Evolutionary conservation across 1,139 yeast genomes (phyloP).

Genomic region (Protomyces arabidopsidicola): DNA sequence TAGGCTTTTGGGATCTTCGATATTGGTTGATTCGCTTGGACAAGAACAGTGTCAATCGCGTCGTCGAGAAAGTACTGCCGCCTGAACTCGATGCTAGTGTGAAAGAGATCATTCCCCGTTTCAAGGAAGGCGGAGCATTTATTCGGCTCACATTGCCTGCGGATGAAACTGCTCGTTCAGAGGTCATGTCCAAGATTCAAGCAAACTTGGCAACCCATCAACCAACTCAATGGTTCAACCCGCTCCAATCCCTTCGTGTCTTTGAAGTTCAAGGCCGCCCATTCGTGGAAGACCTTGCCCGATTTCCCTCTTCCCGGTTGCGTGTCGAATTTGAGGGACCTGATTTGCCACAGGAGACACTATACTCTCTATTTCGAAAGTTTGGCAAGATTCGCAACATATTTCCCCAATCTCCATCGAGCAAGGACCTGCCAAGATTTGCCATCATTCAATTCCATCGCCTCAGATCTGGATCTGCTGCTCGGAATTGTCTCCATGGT

Average conservation of each 20-base stretch:
- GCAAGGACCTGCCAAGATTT: constrained; percentile 45
- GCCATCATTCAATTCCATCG: constrained; percentile 55
- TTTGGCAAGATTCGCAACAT: constrained; percentile 82
- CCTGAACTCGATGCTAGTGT: constrained; percentile 45
- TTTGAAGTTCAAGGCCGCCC: constrained; percentile 85
- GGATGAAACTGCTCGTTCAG: constrained; percentile 16
- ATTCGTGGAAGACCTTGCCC: constrained; percentile 82
- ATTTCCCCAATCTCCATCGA: constrained; percentile 48
- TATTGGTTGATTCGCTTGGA: constrained; percentile 42
- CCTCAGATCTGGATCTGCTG: constrained; percentile 69
- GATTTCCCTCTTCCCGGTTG: constrained; percentile 63
- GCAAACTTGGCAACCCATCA: constrained; percentile 31
- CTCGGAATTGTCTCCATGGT: constrained; percentile 89
- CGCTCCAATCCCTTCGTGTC: constrained; percentile 48
- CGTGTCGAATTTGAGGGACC: constrained; percentile 60
- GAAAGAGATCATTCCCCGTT: constrained; percentile 55
- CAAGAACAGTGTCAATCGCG: constrained; percentile 41
- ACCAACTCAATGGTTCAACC: constrained; percentile 38
- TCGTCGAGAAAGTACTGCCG: constrained; percentile 43
- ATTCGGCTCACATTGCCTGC: constrained; percentile 51
- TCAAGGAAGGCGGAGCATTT: constrained; percentile 92
- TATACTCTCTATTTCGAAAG: constrained; percentile 68
- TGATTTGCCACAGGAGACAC: constrained; percentile 70
- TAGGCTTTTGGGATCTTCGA: constrained; percentile 31
- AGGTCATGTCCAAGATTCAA: constrained; percentile 36